These are phyloP conservation scores for Metarhizium brunneum DNA, from an alignment of 2,329 filamentous ascomycete genomes.

Conservation along the genomic window DNA sequence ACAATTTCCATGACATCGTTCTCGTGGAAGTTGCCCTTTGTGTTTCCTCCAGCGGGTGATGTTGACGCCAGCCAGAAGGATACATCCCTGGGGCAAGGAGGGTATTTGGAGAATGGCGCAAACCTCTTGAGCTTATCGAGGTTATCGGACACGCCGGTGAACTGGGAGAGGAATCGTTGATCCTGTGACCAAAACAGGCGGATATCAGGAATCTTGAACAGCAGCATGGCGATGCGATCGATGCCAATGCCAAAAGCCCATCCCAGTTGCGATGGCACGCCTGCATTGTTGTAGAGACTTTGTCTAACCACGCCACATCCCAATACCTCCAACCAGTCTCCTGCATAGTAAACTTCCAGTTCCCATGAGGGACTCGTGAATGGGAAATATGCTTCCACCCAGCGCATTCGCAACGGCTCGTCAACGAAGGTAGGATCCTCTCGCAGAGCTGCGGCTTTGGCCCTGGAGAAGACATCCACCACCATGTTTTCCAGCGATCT, in stretches of 20 bases:
- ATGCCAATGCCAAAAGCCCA: constrained; percentile 96
- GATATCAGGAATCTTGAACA: constrained; percentile 94
- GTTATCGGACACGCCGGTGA: constrained; percentile 51
- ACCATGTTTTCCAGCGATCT: constrained; percentile 83
- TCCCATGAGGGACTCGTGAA: constrained; percentile 96
- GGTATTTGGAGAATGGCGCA: constrained; percentile 83
- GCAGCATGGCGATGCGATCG: constrained; percentile 92
- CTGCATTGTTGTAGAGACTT: constrained; percentile 67
- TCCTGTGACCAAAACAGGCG: constrained; percentile 92
- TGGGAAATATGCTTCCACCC: constrained; percentile 96
- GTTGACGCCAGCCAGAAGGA: constrained; percentile 70
- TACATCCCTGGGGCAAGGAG: constrained; percentile 82
- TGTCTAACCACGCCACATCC: constrained; percentile 90
- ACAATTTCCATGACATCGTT: constrained; percentile 98
- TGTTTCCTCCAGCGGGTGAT: constrained; percentile 38
- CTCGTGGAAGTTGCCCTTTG: constrained; percentile 61
- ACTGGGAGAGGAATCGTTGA: constrained; percentile 77
- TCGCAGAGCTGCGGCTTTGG: constrained; percentile 53
- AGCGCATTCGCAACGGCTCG: constrained; percentile 76
- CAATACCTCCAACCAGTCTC: constrained; percentile 91
- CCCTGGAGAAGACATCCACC: constrained; percentile 75
- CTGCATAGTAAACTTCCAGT: constrained; percentile 88
- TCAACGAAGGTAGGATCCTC: constrained; percentile 40
- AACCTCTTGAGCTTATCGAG: constrained; percentile 51
- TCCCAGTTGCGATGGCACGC: constrained; percentile 64